A percentile compares a stretch with the other conserved stretches of the same genome.
Evolutionary conservation across 306 rosid genomes (phyloP).

Genomic region (Inga laurina): DNA sequence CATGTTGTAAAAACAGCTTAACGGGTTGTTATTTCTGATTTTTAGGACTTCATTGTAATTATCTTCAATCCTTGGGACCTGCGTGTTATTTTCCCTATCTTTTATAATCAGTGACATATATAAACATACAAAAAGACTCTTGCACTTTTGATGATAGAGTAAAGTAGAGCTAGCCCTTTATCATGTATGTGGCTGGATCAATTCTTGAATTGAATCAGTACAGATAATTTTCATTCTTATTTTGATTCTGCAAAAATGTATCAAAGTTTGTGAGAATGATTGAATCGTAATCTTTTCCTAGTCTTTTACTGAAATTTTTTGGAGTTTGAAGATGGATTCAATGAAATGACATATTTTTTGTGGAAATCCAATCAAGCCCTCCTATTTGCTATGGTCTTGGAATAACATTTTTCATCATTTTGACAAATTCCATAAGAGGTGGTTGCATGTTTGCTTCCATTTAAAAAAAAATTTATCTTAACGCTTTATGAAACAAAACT

Average conservation of each 20-base stretch:
- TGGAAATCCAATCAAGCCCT: no score
- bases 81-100: no score
- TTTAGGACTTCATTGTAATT: no score
- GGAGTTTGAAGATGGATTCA: neutral
- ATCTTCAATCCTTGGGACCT: no score
- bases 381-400: no score
- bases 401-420: no score
- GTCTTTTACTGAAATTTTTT: neutral
- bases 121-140: neutral
- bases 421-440: no score
- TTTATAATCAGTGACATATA: neutral
- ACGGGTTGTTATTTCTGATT: no score
- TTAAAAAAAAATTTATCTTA: no score
- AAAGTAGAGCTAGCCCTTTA: neutral
- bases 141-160: neutral
- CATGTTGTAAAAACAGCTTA: no score
- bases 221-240: neutral
- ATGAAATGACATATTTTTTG: neutral
- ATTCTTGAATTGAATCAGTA: neutral
- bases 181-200: neutral
- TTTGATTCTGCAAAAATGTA: neutral
- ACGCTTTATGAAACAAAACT: neutral
- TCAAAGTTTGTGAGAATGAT: neutral
- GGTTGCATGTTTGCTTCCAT: neutral
- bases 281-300: neutral